Conservation (phyloP, 768 basidiomycete species). For the Amanita molliuscula region DNA sequence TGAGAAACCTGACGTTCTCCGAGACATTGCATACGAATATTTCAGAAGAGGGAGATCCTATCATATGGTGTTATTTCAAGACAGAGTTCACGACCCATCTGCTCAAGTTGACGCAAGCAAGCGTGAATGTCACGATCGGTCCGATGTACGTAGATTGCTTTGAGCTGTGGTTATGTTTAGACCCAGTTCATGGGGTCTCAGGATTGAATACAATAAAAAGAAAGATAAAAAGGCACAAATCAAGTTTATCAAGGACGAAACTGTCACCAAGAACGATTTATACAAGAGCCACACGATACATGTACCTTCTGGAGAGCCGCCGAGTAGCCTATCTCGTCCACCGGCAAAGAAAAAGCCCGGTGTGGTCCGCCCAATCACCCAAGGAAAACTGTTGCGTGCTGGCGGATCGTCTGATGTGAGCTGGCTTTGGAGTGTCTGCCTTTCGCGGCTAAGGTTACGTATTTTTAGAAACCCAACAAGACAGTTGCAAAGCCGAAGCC, state of each 20-base stretch:
- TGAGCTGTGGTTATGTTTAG: neutral
- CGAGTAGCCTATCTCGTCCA: constrained; percentile 73
- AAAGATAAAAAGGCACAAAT: constrained; percentile 90
- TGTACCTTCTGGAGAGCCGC: constrained; percentile 81
- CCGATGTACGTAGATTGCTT: constrained; percentile 50
- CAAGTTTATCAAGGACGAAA: constrained; percentile 85
- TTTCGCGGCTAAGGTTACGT: constrained; percentile 2
- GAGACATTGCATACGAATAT: constrained; percentile 70
- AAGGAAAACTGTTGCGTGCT: constrained; percentile 69
- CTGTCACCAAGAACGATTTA: constrained; percentile 60
- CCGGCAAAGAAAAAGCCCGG: constrained; percentile 83
- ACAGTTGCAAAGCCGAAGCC: constrained; percentile 45
- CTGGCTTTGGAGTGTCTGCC: neutral
- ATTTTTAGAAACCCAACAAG: constrained; percentile 35
- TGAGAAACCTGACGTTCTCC: constrained; percentile 3
- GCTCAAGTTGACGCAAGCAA: constrained; percentile 69
- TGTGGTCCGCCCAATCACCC: constrained; percentile 73
- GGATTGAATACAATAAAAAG: constrained; percentile 89
- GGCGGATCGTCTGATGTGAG: constrained; percentile 62
- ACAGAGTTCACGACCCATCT: constrained; percentile 85
- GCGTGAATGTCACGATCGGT: constrained; percentile 60
- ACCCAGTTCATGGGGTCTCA: constrained; percentile 17
- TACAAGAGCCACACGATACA: constrained; percentile 94
- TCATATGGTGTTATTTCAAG: constrained; percentile 90
- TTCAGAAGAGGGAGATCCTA: constrained; percentile 90